Evolutionary conservation across 176 grass and related monocot species (phyloP).

Genomic region (Olyra latifolia): DNA sequence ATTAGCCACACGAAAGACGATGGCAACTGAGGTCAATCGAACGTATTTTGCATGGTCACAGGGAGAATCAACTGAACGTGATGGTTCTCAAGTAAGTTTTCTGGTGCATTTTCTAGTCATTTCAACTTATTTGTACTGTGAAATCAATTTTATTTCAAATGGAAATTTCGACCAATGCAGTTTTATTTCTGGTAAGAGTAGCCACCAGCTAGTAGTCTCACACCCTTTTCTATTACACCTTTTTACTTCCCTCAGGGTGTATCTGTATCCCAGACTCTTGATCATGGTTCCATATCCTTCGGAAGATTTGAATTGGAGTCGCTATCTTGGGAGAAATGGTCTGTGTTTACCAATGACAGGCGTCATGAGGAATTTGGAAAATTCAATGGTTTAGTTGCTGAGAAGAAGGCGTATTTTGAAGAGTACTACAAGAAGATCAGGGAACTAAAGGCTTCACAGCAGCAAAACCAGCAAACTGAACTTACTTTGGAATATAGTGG

Average conservation of each 20-base stretch:
- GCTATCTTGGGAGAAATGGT: constrained; percentile 96
- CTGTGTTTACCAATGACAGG: constrained; percentile 87
- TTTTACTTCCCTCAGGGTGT: constrained; percentile 50
- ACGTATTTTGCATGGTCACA: constrained; percentile 86
- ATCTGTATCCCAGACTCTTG: constrained; percentile 76
- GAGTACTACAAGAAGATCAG: constrained; percentile 92
- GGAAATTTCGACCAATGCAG: not conserved
- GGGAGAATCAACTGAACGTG: constrained; percentile 61
- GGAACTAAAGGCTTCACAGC: constrained; percentile 76
- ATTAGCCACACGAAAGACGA: constrained; percentile 30
- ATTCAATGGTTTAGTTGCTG: constrained; percentile 94
- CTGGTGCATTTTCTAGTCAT: not conserved
- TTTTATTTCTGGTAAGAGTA: not conserved
- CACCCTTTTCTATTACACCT: constrained; percentile 25
- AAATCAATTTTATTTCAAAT: not conserved
- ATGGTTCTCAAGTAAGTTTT: constrained; percentile 65
- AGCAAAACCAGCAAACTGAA: constrained; percentile 85
- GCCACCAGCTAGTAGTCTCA: constrained; percentile 7
- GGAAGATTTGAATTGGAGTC: constrained; percentile 90
- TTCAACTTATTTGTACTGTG: not conserved
- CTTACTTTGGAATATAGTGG: constrained; percentile 87
- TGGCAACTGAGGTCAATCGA: constrained; percentile 76
- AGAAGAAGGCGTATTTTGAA: constrained; percentile 98
- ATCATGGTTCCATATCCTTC: constrained; percentile 95
- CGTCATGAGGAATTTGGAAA: constrained; percentile 94